Evolutionary conservation across 805 yeast species (phyloP).

Genomic region (Nakazawaea wickerhamii): DNA sequence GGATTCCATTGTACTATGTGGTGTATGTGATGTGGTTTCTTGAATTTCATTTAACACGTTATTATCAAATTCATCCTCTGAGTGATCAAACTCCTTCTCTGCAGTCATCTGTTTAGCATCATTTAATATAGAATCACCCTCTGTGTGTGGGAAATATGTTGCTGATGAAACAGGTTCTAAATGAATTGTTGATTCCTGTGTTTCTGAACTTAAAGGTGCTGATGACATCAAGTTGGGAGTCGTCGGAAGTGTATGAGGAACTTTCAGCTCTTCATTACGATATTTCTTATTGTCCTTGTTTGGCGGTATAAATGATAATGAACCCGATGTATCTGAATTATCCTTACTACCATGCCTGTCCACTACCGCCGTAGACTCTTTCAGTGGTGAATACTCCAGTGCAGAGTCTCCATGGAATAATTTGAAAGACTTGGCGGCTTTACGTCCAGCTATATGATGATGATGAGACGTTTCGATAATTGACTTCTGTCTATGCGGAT

Average conservation of each 20-base stretch:
- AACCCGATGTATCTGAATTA: background rate
- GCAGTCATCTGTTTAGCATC: slow-evolving; percentile 42
- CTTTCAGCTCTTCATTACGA: background rate
- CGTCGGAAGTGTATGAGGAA: slow-evolving; percentile 1
- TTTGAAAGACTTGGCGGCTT: slow-evolving; percentile 53
- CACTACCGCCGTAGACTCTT: background rate
- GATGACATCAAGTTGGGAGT: background rate
- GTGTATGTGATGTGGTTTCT: background rate
- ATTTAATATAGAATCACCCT: slow-evolving; percentile 22
- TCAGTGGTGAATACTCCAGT: background rate
- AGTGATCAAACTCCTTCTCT: slow-evolving; percentile 41
- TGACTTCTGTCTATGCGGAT: background rate
- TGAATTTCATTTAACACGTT: slow-evolving; percentile 15
- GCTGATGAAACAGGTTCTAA: slow-evolving; percentile 66
- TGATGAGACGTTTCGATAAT: slow-evolving; percentile 1
- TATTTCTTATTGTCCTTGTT: background rate
- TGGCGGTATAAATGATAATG: slow-evolving; percentile 1
- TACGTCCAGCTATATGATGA: slow-evolving; percentile 40
- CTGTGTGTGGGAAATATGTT: slow-evolving; percentile 64
- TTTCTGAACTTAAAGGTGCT: background rate
- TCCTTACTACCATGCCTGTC: background rate
- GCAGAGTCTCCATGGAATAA: slow-evolving; percentile 33
- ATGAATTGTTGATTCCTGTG: slow-evolving; percentile 3
- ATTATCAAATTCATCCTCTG: slow-evolving; percentile 20
- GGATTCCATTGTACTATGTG: slow-evolving; percentile 3